A percentile compares a stretch with the other conserved stretches of the same genome.
Conservation (phyloP, 2,329 filamentous ascomycete genomes). For the Trichoderma aggressivum region DNA sequence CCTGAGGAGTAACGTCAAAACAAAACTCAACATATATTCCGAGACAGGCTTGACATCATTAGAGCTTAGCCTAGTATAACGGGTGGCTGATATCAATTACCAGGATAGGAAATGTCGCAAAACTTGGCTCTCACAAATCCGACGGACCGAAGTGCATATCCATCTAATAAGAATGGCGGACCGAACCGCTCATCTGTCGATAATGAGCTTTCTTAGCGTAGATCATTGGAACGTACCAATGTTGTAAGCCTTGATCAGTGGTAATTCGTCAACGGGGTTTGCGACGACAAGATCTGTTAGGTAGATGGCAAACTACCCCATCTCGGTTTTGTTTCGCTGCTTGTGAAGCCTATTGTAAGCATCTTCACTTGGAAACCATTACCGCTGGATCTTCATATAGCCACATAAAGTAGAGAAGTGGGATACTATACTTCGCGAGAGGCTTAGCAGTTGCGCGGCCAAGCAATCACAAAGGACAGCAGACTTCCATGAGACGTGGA, state of each 20-base stretch:
- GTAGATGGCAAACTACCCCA: neutral
- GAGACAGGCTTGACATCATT: neutral
- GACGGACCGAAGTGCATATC: neutral
- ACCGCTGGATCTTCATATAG: neutral
- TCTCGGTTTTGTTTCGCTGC: neutral
- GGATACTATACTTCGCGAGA: neutral
- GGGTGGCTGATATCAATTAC: no score
- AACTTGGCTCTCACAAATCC: neutral
- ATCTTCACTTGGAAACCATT: accelerated
- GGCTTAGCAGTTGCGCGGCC: neutral
- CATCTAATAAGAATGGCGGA: neutral
- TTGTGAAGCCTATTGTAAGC: neutral
- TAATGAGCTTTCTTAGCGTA: neutral
- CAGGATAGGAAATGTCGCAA: neutral
- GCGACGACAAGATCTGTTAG: neutral
- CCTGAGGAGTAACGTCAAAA: neutral
- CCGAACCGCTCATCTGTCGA: neutral
- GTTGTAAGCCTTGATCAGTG: neutral
- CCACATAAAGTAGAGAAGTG: neutral
- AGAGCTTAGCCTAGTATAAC: no score
- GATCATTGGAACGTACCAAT: neutral
- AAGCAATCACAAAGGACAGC: neutral
- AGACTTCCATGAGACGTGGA: neutral
- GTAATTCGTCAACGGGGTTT: neutral
- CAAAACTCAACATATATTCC: neutral